Evolutionary conservation across 345 rosid species (phyloP), one percentile per base, ranked within the genome.

Genomic region (Rhodamnia argentea): DNA sequence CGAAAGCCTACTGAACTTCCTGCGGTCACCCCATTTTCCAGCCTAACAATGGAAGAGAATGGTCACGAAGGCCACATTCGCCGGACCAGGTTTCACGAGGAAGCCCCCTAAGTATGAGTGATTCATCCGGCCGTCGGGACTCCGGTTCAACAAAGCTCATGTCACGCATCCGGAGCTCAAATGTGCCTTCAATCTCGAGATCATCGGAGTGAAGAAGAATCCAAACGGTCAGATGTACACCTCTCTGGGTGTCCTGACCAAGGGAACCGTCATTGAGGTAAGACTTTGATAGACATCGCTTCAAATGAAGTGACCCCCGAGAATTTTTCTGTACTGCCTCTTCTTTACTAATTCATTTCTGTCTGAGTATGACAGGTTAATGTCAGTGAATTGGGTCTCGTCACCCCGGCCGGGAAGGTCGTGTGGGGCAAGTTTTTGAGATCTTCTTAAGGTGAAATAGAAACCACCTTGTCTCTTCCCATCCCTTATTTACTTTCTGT

Each of bases 41-140:
- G 99, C 96, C 84, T 94, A 96, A 88, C 99, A 96, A 56, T 95
- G 99, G 99, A 97, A 96, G 93, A 90, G 99, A 85, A 94, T 97
- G 99, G 96, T 97, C 83, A 95, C 98, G 0, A 97, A 97, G 89
- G 98, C 91, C 88, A 96, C 98, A 47, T 97, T 95, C 86, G 98
- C 94, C 10, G 98, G 98, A 85, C 94, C 96, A 29, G 95, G 95
- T 88, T 96, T 97, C 87, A 95, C 99, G 1, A 92, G 99, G 87
- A 97, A 96, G 87, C 99, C 99, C 62, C 99, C 99, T 50, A 96
- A 97, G 92, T 97, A 96, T 6, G 99, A 97, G 93, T 93, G 98
- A 9, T 96, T 96, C 87, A 97, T 97, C 81, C 95, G 98, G 29
- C 98, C 98, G 64, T 91, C 99, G 24, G 99, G 99, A 3, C 60